Base-by-base conservation (phyloP, 495 filamentous ascomycete species). In the Hypoxylon subgilvum region DNA sequence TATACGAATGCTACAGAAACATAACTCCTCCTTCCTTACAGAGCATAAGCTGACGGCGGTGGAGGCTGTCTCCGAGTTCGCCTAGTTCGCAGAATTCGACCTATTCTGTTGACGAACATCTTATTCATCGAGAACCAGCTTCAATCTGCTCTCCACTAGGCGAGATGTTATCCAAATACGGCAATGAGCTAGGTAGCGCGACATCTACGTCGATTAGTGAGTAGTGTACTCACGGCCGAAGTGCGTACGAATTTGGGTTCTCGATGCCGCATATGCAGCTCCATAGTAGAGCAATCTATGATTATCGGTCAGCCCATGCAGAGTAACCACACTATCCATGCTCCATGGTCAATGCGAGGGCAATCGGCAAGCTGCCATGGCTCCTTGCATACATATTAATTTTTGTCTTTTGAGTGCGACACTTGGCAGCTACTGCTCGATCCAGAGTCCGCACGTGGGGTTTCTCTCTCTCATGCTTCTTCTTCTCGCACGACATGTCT, bases 251-350 rank as follows among this genome's bases (percentile, higher is more conserved):
- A 65, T 60, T 56, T 65, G 57, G 56, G 38, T 61, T 52, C 45
- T 53, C 19, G 40, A 61, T 46, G 46, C 59, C 39, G 47, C 59
- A 63, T 52, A 63, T 65, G 62, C 62, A 64, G 19, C 44, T 57
- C 54, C 44, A 64, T 52, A 59, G 48, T 43, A 65, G 51, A 60
- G 61, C 62, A 65, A 65, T 65, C 62, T 65, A 65, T 65, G 62
- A 61, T 65, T 65, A 65, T 65, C 62, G 62, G 62, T 65, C 57
- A 65, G 67, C 64, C 54, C 39, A 63, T 63, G 64, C 61, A 60
- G 44, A 52, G 64, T 49, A 61, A 65, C 62, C 56, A 57, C 56
- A 61, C 62, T 34, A 52, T 52, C 52, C 52, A 41, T 51, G 40
- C 44, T 42, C 25, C 43, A 55, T 62, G 50, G 57, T 62, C 64